A percentile compares a stretch with the other conserved stretches of the same genome.
phyloP scores from a whole-genome alignment of 148 eudicot species.

The Camellia lanceoleosa region DNA sequence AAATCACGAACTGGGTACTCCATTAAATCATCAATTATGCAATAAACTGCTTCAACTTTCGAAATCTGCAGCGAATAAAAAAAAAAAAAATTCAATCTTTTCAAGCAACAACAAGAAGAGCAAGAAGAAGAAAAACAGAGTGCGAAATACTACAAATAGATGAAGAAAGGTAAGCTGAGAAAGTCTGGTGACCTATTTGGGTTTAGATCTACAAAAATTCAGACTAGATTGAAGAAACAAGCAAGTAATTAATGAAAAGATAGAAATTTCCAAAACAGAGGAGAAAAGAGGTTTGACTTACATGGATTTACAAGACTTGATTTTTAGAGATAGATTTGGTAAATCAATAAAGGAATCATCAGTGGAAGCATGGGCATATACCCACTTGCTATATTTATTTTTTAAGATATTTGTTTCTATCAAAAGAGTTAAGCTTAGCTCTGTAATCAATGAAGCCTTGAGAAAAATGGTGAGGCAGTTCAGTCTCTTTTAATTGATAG shows the following conservation, averaged over 20 bases:
- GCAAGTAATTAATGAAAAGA: not conserved
- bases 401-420: not conserved
- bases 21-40: not conserved
- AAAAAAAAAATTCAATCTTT: not conserved
- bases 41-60: not conserved
- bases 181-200: not conserved
- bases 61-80: not conserved
- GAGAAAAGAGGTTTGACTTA: constrained; percentile 1
- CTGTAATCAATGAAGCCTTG: not conserved
- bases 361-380: not conserved
- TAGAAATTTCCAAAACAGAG: not conserved
- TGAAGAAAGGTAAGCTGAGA: not conserved
- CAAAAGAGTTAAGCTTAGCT: not conserved
- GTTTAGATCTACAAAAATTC: constrained; percentile 1
- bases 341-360: not conserved
- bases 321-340: constrained; percentile 10
- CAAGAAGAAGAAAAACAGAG: not conserved
- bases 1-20: constrained; percentile 6
- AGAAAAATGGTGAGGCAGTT: not conserved
- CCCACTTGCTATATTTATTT: not conserved
- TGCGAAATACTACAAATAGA: not conserved
- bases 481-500: not conserved
- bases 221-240: not conserved
- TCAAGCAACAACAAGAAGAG: not conserved
- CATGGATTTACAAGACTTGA: not conserved